phyloP scores from a whole-genome alignment of 768 basidiomycete genomes.

The Xerocomellus intermedius region DNA sequence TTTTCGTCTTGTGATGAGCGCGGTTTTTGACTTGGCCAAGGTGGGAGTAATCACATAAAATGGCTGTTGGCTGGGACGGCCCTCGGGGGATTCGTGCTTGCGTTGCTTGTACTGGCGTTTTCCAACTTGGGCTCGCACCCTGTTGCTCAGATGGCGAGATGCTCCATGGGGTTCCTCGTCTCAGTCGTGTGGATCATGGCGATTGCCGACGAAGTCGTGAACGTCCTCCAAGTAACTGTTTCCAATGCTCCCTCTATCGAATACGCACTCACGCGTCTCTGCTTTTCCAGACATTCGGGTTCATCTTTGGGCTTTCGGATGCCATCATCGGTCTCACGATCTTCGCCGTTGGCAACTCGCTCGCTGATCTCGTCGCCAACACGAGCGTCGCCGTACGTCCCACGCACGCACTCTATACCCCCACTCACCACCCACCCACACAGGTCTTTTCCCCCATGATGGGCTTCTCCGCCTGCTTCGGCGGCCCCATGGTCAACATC shows the following conservation, averaged over 20 bases:
- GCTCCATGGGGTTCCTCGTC: slow-evolving; percentile 88
- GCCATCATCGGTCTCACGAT: slow-evolving; percentile 96
- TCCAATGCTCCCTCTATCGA: background rate
- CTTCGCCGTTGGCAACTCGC: slow-evolving; percentile 94
- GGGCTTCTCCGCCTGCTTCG: slow-evolving; percentile 95
- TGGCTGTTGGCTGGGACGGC: slow-evolving; percentile 57
- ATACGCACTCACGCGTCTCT: background rate
- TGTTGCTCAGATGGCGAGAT: slow-evolving; percentile 64
- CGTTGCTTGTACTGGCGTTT: slow-evolving; percentile 56
- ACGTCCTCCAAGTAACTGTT: slow-evolving; percentile 72
- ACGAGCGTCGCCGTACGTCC: slow-evolving; percentile 82
- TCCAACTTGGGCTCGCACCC: slow-evolving; percentile 57
- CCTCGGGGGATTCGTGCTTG: slow-evolving; percentile 53
- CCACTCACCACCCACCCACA: background rate
- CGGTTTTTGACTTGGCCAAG: slow-evolving; percentile 3
- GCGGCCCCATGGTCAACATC: slow-evolving; percentile 90
- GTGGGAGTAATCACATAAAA: slow-evolving; percentile 40
- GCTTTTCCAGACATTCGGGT: slow-evolving; percentile 73
- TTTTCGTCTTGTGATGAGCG: background rate
- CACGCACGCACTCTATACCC: background rate
- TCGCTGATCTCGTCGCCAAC: slow-evolving; percentile 96
- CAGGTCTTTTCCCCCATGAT: slow-evolving; percentile 87
- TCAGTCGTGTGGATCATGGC: slow-evolving; percentile 98
- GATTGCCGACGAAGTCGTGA: slow-evolving; percentile 94
- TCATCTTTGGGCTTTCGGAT: slow-evolving; percentile 93